Conservation (phyloP, 2,329 filamentous ascomycete genomes). For the Botrytis sinoallii region DNA sequence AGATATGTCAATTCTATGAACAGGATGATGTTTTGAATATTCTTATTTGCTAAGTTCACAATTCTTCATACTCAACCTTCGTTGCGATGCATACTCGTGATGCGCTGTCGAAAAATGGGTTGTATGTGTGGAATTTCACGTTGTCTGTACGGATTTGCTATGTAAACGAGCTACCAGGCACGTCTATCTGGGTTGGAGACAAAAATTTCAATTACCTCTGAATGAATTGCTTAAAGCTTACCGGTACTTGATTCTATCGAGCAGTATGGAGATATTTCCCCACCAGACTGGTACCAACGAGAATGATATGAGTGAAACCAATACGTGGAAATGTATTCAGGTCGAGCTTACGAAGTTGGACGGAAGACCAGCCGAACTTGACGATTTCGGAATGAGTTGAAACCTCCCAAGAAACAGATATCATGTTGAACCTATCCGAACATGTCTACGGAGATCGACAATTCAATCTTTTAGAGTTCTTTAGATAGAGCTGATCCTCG, state of each 20-base stretch:
- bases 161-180: background rate
- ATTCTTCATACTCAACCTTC: background rate
- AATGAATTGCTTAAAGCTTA: background rate
- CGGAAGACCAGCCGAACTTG: background rate
- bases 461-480: no score
- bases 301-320: background rate
- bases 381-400: background rate
- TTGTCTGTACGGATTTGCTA: background rate
- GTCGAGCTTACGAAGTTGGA: background rate
- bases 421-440: background rate
- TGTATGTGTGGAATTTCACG: background rate
- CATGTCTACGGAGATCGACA: background rate
- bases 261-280: background rate
- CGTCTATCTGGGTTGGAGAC: background rate
- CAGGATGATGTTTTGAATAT: fast-evolving
- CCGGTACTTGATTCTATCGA: background rate
- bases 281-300: background rate
- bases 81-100: background rate
- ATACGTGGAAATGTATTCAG: background rate
- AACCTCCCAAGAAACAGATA: background rate
- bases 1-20: background rate
- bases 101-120: background rate
- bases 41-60: background rate
- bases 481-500: no score
- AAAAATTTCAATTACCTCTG: background rate